phyloP scores from a whole-genome alignment of 2,329 filamentous ascomycete genomes.

The Tolypocladium capitatum region DNA sequence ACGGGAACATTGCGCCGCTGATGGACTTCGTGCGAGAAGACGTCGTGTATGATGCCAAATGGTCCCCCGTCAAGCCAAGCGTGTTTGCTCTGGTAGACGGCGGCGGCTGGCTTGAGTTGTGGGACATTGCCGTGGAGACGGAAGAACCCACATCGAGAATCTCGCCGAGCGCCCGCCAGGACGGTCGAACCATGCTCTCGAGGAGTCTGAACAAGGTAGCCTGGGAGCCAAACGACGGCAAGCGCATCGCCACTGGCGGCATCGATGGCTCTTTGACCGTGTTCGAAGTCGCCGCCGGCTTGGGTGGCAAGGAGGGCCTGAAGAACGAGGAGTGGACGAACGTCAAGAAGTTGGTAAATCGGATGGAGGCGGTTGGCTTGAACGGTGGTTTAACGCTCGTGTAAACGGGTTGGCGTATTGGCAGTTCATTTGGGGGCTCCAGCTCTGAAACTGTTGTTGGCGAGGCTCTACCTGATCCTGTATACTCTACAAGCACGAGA shows the following conservation, averaged over 20 bases:
- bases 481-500: neutral
- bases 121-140: constrained; percentile 85
- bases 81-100: constrained; percentile 94
- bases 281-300: constrained; percentile 75
- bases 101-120: constrained; percentile 81
- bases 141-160: constrained; percentile 82
- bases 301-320: constrained; percentile 73
- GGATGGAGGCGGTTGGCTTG: constrained; percentile 51
- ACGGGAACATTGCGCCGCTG: constrained; percentile 53
- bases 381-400: constrained; percentile 25
- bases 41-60: constrained; percentile 88
- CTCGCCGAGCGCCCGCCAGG: constrained; percentile 53
- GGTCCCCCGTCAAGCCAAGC: constrained; percentile 88
- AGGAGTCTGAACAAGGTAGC: constrained; percentile 87
- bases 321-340: constrained; percentile 84
- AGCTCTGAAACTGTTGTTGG: neutral
- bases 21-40: constrained; percentile 90
- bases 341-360: constrained; percentile 78
- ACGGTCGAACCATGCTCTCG: constrained; percentile 55
- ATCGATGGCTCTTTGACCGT: constrained; percentile 83
- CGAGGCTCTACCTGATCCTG: neutral
- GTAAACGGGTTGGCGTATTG: neutral
- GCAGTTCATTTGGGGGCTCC: neutral
- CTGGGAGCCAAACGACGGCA: constrained; percentile 86
- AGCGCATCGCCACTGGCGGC: constrained; percentile 76